A percentile compares a stretch with the other conserved stretches of the same genome.
phyloP scores from a whole-genome alignment of 2,329 filamentous ascomycete species.

The Neofusicoccum kwambonambiense region DNA sequence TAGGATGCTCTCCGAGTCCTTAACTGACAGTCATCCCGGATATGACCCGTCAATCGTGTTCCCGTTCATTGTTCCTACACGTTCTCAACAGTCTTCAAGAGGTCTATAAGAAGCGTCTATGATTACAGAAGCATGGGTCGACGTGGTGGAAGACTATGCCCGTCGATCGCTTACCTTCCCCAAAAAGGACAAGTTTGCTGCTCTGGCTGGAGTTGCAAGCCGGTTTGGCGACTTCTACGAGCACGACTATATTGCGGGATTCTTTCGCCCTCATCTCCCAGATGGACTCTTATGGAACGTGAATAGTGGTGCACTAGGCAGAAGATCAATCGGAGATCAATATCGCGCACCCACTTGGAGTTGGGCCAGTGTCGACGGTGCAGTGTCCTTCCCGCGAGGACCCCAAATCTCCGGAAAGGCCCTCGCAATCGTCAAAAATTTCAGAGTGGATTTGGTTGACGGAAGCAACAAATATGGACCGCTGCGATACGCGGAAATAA shows the following conservation, averaged over 20 bases:
- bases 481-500: not conserved
- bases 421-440: not conserved
- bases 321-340: not conserved
- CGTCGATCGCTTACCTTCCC: not conserved
- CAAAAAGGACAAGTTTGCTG: not conserved
- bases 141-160: not conserved
- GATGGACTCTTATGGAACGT: not conserved
- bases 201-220: not conserved
- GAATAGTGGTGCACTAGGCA: not conserved
- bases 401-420: too few relatives aligned
- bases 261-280: not conserved
- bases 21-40: not conserved
- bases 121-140: not conserved
- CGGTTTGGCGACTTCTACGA: not conserved
- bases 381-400: too few relatives aligned
- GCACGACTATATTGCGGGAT: not conserved
- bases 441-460: not conserved
- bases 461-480: not conserved
- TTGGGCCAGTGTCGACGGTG: not conserved
- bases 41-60: not conserved
- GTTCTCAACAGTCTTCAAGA: not conserved
- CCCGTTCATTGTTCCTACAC: not conserved
- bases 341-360: constrained; percentile 4
- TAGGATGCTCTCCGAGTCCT: not conserved
- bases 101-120: not conserved